phyloP scores from a whole-genome alignment of 1,284 basidiomycete species.

The Cutaneotrichosporon cavernicola region DNA sequence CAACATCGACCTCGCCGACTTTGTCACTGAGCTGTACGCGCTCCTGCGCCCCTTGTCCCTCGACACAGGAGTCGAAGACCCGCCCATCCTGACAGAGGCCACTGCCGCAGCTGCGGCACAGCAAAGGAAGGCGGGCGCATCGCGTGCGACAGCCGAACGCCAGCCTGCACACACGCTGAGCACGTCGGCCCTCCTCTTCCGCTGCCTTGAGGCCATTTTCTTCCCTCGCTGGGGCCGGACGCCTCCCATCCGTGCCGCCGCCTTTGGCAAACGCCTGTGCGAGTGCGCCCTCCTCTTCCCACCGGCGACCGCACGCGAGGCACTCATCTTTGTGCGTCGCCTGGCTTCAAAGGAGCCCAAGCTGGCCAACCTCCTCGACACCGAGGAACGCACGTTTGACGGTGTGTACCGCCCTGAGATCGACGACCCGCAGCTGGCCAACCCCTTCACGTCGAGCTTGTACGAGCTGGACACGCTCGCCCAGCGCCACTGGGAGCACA shows the following conservation, averaged over 20 bases:
- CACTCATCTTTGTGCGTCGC: constrained; percentile 68
- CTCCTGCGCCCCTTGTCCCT: constrained; percentile 56
- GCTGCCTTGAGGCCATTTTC: constrained; percentile 76
- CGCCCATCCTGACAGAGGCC: constrained; percentile 39
- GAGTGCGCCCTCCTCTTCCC: constrained; percentile 78
- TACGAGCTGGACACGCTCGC: constrained; percentile 52
- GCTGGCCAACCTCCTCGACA: constrained; percentile 78
- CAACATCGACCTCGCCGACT: constrained; percentile 90
- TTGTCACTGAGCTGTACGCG: constrained; percentile 62
- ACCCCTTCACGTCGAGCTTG: constrained; percentile 53
- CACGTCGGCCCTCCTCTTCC: constrained; percentile 72
- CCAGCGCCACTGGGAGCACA: constrained; percentile 49
- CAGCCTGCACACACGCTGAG: constrained; percentile 37
- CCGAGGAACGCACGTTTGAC: constrained; percentile 77
- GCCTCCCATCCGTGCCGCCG: constrained; percentile 76
- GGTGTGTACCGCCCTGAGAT: constrained; percentile 77
- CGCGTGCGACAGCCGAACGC: constrained; percentile 21
- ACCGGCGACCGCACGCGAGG: constrained; percentile 62
- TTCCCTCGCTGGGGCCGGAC: constrained; percentile 61
- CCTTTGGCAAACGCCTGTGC: constrained; percentile 87
- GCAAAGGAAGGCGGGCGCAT: constrained; percentile 16
- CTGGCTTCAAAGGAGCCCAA: constrained; percentile 74
- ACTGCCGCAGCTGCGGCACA: constrained; percentile 27
- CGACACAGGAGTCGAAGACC: constrained; percentile 56
- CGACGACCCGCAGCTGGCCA: constrained; percentile 75